Conservation (phyloP, 768 basidiomycete genomes). For the Tricholoma matsutake region DNA sequence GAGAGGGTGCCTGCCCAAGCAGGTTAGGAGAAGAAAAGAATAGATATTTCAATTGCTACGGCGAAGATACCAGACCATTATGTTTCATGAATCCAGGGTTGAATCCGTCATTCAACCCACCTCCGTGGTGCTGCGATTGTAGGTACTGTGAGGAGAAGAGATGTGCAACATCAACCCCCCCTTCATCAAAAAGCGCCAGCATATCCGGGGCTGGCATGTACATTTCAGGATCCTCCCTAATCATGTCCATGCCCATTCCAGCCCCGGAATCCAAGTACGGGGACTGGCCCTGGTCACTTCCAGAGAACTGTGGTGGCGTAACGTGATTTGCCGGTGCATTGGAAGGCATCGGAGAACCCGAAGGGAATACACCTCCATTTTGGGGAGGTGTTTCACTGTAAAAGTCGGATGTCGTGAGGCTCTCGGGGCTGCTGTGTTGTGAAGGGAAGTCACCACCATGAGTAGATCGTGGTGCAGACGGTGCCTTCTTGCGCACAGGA, state of each 20-base stretch:
- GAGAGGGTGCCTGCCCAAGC: background rate
- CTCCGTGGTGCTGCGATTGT: constrained; percentile 15
- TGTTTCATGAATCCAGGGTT: constrained; percentile 34
- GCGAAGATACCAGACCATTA: constrained; percentile 33
- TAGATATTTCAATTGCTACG: constrained; percentile 20
- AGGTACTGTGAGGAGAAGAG: constrained; percentile 29
- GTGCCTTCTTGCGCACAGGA: constrained; percentile 77
- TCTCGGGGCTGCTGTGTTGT: constrained; percentile 59
- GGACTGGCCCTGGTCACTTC: constrained; percentile 16
- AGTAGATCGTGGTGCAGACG: constrained; percentile 43
- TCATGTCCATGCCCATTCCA: constrained; percentile 41
- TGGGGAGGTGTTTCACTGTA: constrained; percentile 48
- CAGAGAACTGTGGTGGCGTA: constrained; percentile 8
- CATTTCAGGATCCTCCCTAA: constrained; percentile 43
- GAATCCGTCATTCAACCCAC: constrained; percentile 17
- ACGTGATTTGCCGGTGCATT: constrained; percentile 7
- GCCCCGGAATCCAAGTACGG: constrained; percentile 36
- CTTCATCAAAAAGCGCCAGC: constrained; percentile 58
- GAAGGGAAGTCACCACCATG: constrained; percentile 44
- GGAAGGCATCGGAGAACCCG: constrained; percentile 16
- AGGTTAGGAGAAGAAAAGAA: background rate
- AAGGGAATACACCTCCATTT: constrained; percentile 19
- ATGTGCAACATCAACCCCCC: constrained; percentile 37
- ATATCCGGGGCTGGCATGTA: constrained; percentile 60
- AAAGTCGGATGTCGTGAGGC: constrained; percentile 63